These are phyloP conservation scores for Peniophora sp. DNA, from an alignment of 1,284 basidiomycete genomes.

Conservation along the genomic window DNA sequence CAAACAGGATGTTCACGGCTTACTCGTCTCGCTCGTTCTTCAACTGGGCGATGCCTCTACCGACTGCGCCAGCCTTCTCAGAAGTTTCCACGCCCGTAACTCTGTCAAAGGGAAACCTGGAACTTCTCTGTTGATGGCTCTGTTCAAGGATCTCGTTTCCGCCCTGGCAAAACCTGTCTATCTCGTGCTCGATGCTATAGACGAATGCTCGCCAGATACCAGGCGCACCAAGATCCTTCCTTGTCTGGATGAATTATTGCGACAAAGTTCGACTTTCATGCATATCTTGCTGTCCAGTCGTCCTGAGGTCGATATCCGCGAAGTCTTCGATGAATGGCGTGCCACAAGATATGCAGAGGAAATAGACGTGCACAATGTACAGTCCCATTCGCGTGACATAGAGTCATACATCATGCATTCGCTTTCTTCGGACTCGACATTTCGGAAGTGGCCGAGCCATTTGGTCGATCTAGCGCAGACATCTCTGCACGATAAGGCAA, in stretches of 20 bases:
- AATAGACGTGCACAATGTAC: constrained; percentile 4
- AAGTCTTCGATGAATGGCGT: constrained; percentile 2
- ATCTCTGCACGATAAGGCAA: constrained; percentile 3
- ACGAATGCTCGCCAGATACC: constrained; percentile 2
- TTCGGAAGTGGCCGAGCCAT: constrained; percentile 1
- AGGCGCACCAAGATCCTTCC: no score
- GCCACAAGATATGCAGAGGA: no score
- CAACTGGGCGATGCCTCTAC: constrained; percentile 6
- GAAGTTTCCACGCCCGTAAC: neutral
- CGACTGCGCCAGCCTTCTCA: neutral
- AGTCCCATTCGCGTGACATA: constrained; percentile 5
- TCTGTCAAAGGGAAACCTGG: neutral
- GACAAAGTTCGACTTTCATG: constrained; percentile 1
- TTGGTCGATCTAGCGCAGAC: constrained; percentile 2
- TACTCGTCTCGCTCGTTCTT: constrained; percentile 5
- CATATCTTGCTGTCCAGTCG: constrained; percentile 4
- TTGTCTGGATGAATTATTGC: neutral
- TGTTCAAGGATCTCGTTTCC: neutral
- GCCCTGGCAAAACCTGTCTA: constrained; percentile 2
- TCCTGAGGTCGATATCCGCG: constrained; percentile 1
- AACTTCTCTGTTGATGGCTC: neutral
- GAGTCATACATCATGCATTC: constrained; percentile 2
- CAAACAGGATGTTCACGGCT: constrained; percentile 4
- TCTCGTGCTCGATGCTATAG: constrained; percentile 6
- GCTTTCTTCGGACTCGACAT: neutral